Conservation (phyloP, 768 basidiomycete species). For the Mycena pura region DNA sequence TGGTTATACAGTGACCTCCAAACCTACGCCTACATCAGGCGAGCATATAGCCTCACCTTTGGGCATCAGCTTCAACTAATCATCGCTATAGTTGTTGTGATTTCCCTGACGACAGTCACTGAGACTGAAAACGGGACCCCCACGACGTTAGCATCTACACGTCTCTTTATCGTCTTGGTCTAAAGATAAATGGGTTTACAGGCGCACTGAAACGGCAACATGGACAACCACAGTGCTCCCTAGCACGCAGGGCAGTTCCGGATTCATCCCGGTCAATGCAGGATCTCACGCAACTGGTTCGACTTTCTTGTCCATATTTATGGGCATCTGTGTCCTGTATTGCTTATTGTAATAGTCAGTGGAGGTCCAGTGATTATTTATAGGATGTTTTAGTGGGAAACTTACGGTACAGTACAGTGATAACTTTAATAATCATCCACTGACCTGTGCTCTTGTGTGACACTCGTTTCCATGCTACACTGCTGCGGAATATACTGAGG, state of each 20-base stretch:
- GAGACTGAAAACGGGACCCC: constrained; percentile 27
- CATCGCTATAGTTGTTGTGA: constrained; percentile 24
- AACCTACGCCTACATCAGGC: constrained; percentile 23
- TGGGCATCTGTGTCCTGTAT: constrained; percentile 13
- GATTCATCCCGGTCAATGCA: constrained; percentile 31
- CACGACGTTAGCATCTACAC: constrained; percentile 29
- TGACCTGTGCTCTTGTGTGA: no score
- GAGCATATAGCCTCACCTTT: not conserved
- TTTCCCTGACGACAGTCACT: constrained; percentile 27
- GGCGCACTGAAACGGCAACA: constrained; percentile 23
- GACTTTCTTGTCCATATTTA: not conserved
- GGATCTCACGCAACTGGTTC: not conserved
- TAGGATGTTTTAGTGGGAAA: not conserved
- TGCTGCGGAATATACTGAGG: no score
- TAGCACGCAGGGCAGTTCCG: constrained; percentile 13
- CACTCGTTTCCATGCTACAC: no score
- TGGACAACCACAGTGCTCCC: constrained; percentile 10
- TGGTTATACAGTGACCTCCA: constrained; percentile 25
- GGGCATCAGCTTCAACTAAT: not conserved
- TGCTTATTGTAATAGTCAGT: constrained; percentile 5
- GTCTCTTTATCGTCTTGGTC: not conserved
- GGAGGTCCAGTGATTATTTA: not conserved
- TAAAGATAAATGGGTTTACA: not conserved
- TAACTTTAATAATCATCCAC: not conserved
- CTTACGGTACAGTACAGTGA: not conserved